Base-by-base conservation (phyloP, 345 rosid species). In the Ceriops decandra region DNA sequence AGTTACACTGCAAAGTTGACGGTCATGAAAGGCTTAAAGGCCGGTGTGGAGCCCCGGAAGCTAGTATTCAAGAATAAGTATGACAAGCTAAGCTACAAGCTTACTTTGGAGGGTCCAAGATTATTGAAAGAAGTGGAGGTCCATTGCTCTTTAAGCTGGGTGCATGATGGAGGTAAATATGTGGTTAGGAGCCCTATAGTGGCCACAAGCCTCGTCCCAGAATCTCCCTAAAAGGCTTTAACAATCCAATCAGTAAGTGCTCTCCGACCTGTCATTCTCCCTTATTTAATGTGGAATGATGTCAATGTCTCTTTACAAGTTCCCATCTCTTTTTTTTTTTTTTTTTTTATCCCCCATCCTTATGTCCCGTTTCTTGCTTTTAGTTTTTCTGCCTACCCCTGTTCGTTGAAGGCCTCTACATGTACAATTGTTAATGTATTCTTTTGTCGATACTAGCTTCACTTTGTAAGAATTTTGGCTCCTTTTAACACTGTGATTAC, bases 91-190 rank as follows among this genome's bases (percentile, higher is more conserved):
- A 83, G 87, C 69, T 90, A 79, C 64, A 83, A 66, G 69, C 77
- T 90, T 4, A 78, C 62, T 33, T 27, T 88, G 59, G 88, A 82
- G 77, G 90, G 83, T 28, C 85, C 85, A 1, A 70, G 58, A 46
- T 54, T 42, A 38, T 63, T 85, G 82, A 66, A 69, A 66, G 81
- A 81, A 8, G 77, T 35, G 2, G 82, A 77, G 63, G 47, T 82
- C 46, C 70, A 82, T 71, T 93, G 93, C 16, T 65, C 69, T 20
- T 54, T 86, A 76, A 80, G 76, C 56, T 90, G 93, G 96, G 76
- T 76, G 58, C 83, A 83, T 75, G 86, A 85, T 64, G 36, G 62
- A 20, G 86, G 88, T 2, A 76, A 81, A 49, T 79, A 84, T 60
- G 33, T 63, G 28, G 86, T 79, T 15, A 81, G 82, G 67, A 86